These are phyloP conservation scores for Pichia sp. DNA, from an alignment of 1,139 yeast genomes.

Conservation along the genomic window DNA sequence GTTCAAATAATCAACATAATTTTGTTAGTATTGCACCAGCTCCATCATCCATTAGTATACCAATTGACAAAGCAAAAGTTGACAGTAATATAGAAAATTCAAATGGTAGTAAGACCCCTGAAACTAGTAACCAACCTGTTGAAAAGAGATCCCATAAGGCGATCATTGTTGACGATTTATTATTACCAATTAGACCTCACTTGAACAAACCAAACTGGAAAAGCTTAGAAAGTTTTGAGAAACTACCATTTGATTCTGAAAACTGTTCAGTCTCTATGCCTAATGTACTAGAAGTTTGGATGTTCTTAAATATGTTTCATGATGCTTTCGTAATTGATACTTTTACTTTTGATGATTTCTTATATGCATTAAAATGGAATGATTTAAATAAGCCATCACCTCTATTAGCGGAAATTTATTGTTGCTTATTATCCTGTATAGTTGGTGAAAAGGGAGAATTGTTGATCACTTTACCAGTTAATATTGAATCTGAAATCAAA, in stretches of 20 bases:
- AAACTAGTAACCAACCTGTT: background rate
- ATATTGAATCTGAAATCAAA: slow-evolving; percentile 24
- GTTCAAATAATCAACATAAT: background rate
- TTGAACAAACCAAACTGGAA: slow-evolving; percentile 22
- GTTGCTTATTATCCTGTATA: slow-evolving; percentile 48
- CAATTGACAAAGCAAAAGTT: background rate
- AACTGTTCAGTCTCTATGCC: slow-evolving; percentile 20
- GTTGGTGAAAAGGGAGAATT: slow-evolving; percentile 31
- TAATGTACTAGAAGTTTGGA: slow-evolving; percentile 64
- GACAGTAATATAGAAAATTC: background rate
- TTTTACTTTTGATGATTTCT: slow-evolving; percentile 74
- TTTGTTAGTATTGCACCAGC: slow-evolving; percentile 20
- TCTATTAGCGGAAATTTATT: slow-evolving; percentile 65
- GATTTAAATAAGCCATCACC: slow-evolving; percentile 46
- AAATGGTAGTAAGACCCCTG: background rate
- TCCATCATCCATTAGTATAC: slow-evolving; percentile 4
- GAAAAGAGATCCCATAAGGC: slow-evolving; percentile 12
- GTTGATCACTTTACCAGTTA: slow-evolving; percentile 29
- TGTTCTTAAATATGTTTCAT: slow-evolving; percentile 65
- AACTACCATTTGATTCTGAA: slow-evolving; percentile 10
- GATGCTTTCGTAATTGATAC: slow-evolving; percentile 59
- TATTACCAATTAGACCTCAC: slow-evolving; percentile 23
- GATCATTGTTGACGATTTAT: slow-evolving; percentile 25
- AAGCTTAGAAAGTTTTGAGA: slow-evolving; percentile 17
- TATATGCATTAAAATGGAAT: slow-evolving; percentile 56